Evolutionary conservation across 768 basidiomycete species (phyloP).

Genomic region (Mycena belliarum): DNA sequence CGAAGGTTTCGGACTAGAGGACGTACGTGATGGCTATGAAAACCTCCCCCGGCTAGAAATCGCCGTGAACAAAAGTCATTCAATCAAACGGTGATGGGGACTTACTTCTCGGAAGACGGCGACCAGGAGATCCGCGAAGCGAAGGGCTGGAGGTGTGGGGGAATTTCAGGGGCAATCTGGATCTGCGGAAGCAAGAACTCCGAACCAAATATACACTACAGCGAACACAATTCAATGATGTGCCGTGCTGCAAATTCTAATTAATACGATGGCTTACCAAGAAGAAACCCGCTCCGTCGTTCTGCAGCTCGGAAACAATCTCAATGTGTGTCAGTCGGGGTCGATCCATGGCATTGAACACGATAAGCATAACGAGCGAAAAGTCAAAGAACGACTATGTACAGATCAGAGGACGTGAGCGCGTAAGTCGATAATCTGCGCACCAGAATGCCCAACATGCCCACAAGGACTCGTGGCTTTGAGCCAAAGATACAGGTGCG

Average conservation of each 20-base stretch:
- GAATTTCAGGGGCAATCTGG: neutral
- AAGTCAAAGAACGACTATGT: too few species aligned
- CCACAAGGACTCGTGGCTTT: too few species aligned
- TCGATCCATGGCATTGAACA: slow-evolving; percentile 7
- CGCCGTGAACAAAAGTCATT: too few species aligned
- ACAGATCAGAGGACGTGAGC: too few species aligned
- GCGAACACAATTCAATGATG: neutral
- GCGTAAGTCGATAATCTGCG: too few species aligned
- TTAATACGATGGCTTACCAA: neutral
- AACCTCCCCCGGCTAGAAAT: neutral
- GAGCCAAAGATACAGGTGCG: too few species aligned
- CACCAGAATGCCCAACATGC: too few species aligned
- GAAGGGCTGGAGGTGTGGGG: neutral
- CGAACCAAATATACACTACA: slow-evolving; percentile 1
- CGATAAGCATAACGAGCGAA: too few species aligned
- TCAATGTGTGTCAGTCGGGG: neutral
- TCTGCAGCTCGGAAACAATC: slow-evolving; percentile 2
- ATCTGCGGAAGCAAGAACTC: too few species aligned
- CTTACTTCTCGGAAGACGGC: neutral
- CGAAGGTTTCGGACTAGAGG: neutral
- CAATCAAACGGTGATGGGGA: too few species aligned
- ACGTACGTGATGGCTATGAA: slow-evolving; percentile 3
- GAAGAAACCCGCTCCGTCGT: slow-evolving; percentile 6
- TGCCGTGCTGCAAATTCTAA: neutral
- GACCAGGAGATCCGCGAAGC: neutral